Evolutionary conservation across 495 filamentous ascomycete species (phyloP).

Genomic region (Daldinia bambusicola): DNA sequence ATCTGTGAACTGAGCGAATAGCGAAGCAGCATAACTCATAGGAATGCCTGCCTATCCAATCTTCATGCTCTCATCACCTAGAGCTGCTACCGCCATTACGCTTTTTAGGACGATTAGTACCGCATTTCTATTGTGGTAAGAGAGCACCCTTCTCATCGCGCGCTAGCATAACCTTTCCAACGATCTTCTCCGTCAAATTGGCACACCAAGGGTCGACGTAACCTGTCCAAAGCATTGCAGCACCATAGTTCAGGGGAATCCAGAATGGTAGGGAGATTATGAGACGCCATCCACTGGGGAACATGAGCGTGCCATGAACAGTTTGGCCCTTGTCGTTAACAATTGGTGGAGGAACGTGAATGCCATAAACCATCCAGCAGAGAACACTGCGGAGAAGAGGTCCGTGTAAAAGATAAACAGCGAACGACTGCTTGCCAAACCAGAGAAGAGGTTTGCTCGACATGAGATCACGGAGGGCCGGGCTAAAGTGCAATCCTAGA

Average conservation of each 20-base stretch:
- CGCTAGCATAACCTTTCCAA: conserved; percentile 63
- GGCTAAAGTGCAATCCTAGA: conserved; percentile 66
- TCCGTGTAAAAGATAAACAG: conserved; percentile 75
- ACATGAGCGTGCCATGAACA: conserved; percentile 46
- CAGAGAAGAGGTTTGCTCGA: conserved; percentile 68
- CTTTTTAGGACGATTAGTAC: conserved; percentile 14
- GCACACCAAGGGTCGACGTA: conserved; percentile 75
- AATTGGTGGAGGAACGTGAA: conserved; percentile 62
- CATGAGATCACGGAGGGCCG: conserved; percentile 63
- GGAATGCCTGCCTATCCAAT: conserved; percentile 4
- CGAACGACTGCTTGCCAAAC: conserved; percentile 74
- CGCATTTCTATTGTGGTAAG: conserved; percentile 46
- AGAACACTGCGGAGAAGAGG: conserved; percentile 70
- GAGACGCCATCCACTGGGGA: conserved; percentile 53
- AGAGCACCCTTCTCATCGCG: conserved; percentile 59
- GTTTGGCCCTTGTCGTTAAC: conserved; percentile 60
- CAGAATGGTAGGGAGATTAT: conserved; percentile 63
- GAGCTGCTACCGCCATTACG: conserved; percentile 7
- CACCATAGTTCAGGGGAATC: conserved; percentile 66
- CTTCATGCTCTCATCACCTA: background rate
- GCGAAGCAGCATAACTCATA: background rate
- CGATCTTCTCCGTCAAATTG: conserved; percentile 66
- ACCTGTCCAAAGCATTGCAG: conserved; percentile 70
- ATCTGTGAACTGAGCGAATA: background rate
- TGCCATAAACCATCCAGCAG: conserved; percentile 73